These are phyloP conservation scores for Vaccinium myrtillus DNA, from an alignment of 148 eudicot species.

Conservation along the genomic window DNA sequence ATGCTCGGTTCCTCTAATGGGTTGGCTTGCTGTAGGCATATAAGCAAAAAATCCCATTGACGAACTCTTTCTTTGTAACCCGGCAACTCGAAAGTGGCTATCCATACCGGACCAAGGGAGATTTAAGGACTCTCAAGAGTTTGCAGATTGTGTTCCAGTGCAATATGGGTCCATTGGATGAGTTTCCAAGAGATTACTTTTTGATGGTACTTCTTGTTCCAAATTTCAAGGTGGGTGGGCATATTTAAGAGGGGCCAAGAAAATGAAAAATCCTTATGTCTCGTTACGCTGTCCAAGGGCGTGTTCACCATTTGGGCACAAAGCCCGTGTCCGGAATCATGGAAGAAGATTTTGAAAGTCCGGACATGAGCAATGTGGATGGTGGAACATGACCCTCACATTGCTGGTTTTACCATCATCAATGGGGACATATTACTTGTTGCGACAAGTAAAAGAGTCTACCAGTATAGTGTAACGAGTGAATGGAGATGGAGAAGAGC, in stretches of 20 bases:
- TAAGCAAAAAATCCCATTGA: not conserved
- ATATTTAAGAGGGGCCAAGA: not conserved
- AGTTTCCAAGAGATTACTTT: not conserved
- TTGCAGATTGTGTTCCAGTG: not conserved
- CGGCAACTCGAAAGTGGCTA: not conserved
- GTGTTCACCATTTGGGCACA: not conserved
- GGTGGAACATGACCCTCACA: not conserved
- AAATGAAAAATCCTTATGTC: not conserved
- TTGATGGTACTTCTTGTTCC: not conserved
- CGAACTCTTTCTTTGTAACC: not conserved
- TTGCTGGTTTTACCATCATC: not conserved
- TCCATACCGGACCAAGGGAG: not conserved
- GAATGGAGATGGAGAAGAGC: not conserved
- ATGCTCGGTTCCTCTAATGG: not conserved
- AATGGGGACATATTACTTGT: slow-evolving; percentile 1
- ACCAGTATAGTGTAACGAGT: not conserved
- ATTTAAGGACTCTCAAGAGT: not conserved
- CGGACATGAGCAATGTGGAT: not conserved
- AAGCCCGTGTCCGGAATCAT: not conserved
- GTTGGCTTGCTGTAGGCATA: not conserved
- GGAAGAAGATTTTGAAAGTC: not conserved
- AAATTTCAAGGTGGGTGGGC: not conserved
- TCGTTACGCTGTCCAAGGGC: not conserved
- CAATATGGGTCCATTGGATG: not conserved
- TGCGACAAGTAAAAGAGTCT: not conserved